Evolutionary conservation across 306 rosid species (phyloP).

Genomic region (Rosa multiflora): DNA sequence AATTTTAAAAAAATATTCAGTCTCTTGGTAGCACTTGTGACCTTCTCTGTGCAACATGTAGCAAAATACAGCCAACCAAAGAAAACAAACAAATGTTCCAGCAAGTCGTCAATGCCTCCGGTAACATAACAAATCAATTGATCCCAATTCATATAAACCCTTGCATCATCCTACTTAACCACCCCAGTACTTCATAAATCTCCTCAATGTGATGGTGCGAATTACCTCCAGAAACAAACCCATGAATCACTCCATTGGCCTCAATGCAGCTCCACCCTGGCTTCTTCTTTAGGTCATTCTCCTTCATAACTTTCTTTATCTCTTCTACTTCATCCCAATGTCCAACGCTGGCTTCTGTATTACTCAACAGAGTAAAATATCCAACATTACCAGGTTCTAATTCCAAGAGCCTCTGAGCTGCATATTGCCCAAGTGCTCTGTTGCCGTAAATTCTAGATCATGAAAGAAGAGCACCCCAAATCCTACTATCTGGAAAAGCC

Average conservation of each 20-base stretch:
- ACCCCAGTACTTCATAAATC: constrained; percentile 35
- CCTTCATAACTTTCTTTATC: constrained; percentile 44
- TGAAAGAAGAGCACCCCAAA: constrained; percentile 63
- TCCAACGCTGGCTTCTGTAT: constrained; percentile 53
- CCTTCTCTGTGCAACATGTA: neutral
- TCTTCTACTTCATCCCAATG: constrained; percentile 58
- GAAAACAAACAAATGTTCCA: neutral
- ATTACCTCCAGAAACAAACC: constrained; percentile 50
- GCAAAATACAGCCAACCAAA: neutral
- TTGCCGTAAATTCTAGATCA: constrained; percentile 47
- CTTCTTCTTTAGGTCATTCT: constrained; percentile 51
- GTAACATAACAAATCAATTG: neutral
- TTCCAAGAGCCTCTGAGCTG: constrained; percentile 53
- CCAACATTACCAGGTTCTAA: constrained; percentile 57
- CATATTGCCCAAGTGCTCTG: constrained; percentile 41
- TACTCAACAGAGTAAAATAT: constrained; percentile 49
- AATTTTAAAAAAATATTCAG: neutral
- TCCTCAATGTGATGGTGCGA: constrained; percentile 37
- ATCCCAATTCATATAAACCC: neutral
- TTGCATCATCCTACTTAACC: constrained; percentile 14
- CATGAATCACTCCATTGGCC: constrained; percentile 36
- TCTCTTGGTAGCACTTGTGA: neutral
- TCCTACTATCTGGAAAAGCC: constrained; percentile 48
- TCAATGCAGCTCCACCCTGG: constrained; percentile 64
- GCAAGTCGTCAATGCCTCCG: neutral